Base-by-base conservation (phyloP, 192 early-diverging fungal genomes). In the Coemansia nantahalensis region DNA sequence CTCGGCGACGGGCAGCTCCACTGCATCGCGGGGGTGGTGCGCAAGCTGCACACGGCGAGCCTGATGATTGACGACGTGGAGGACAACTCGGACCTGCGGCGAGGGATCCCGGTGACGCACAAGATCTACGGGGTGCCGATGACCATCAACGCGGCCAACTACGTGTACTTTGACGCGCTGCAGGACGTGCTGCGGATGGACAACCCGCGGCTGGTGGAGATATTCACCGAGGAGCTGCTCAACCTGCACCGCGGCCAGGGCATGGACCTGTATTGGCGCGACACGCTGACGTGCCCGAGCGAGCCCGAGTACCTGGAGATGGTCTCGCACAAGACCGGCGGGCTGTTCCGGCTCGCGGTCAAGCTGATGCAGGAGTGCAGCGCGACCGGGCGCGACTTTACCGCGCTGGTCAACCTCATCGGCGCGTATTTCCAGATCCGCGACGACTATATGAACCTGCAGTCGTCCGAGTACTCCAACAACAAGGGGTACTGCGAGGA, bases 401-500 rank as follows among this genome's bases (percentile, higher is more conserved):
- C 85, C 16, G 62, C 58, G 2, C 67, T 99, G 34, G 93, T 96
- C 12, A 82, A 93, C 54, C 56, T 89, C 50, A 84, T 99, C 35
- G 97, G 97, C 4, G 84, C 92, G 37, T 92, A 94, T 48, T 99
- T 93, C 62, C 97, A 99, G 74, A 86, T 99, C 52, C 82, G 95
- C 33, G 97, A 99, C 70, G 97, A 99, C 53, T 98, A 92, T 45
- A 82, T 97, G 64, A 99, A 99, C 58, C 70, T 99, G 10, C 83
- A 86, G 54, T 93, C 94, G 10, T 78, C 77, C 17, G 79, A 83
- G 82, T 99, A 95, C 58, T 78, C 86, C 7, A 85, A 90, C 43
- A 92, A 90, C 66, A 99, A 99, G 69, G 97, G 97, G 21, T 99
- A 89, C 64, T 95, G 94, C 56, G 97, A 99, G 75, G 97, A 99